Conservation (phyloP, 768 basidiomycete species). For the Pisolithus marmoratus region DNA sequence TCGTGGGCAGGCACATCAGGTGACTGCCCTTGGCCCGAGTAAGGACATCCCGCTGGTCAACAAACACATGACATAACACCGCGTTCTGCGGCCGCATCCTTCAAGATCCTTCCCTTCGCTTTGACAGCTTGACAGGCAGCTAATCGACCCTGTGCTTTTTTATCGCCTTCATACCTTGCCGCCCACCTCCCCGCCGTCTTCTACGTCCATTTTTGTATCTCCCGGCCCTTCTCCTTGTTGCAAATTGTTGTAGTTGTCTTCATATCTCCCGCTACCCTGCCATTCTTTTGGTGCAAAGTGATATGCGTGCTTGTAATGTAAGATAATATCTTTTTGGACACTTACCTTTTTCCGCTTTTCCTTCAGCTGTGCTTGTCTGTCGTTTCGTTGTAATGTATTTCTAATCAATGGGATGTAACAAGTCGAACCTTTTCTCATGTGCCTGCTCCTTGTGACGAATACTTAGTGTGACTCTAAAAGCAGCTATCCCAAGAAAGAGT, state of each 20-base stretch:
- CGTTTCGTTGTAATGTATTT: slow-evolving; percentile 1
- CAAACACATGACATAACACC: background rate
- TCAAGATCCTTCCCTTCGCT: background rate
- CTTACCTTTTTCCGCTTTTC: background rate
- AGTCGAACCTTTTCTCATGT: no score
- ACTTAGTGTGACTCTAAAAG: no score
- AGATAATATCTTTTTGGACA: background rate
- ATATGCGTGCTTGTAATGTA: background rate
- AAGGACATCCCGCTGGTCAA: background rate
- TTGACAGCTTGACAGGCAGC: background rate
- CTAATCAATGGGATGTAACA: background rate
- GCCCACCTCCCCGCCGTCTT: background rate
- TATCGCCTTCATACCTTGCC: background rate
- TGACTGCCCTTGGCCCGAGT: no score
- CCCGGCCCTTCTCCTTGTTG: background rate
- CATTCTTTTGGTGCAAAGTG: no score
- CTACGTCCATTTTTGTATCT: no score
- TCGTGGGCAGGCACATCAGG: no score
- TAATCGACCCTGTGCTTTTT: background rate
- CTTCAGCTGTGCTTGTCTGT: background rate
- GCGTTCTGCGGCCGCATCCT: no score
- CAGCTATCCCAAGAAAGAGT: no score
- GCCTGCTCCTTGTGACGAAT: no score
- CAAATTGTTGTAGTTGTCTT: background rate
- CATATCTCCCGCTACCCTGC: background rate